phyloP scores from a whole-genome alignment of 1,284 basidiomycete species.

The Ceratobasidium sp. region DNA sequence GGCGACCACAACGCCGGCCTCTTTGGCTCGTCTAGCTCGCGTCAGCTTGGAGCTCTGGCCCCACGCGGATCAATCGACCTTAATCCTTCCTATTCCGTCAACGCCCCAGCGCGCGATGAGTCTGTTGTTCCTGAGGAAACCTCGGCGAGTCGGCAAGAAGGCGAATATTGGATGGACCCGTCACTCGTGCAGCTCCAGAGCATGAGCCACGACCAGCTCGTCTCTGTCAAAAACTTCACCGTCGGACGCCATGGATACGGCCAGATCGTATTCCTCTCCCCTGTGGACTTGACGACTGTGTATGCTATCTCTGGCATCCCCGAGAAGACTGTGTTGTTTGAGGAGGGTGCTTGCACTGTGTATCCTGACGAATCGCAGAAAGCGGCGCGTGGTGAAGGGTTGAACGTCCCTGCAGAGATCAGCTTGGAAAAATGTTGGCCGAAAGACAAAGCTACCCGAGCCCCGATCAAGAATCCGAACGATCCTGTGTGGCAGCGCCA shows the following conservation, averaged over 20 bases:
- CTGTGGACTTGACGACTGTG: constrained; percentile 92
- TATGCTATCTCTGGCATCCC: constrained; percentile 84
- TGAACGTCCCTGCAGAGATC: constrained; percentile 91
- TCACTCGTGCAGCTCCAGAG: constrained; percentile 78
- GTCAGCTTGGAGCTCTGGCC: constrained; percentile 9
- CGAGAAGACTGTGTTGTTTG: constrained; percentile 91
- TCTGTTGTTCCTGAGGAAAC: constrained; percentile 52
- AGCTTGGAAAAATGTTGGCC: constrained; percentile 89
- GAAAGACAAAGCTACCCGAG: constrained; percentile 90
- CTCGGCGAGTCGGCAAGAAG: constrained; percentile 70
- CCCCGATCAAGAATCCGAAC: constrained; percentile 87
- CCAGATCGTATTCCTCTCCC: constrained; percentile 89
- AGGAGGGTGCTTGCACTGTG: constrained; percentile 92
- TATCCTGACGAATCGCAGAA: constrained; percentile 87
- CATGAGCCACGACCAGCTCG: constrained; percentile 79
- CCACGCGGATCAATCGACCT: constrained; percentile 28
- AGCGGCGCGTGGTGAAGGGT: constrained; percentile 83
- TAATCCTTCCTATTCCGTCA: constrained; percentile 35
- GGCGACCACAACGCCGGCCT: constrained; percentile 37
- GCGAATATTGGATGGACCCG: constrained; percentile 92
- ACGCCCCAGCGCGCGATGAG: constrained; percentile 45
- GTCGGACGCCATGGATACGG: constrained; percentile 94
- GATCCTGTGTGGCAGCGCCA: constrained; percentile 83
- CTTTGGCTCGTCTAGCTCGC: constrained; percentile 38
- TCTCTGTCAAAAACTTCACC: constrained; percentile 75